Conservation (phyloP, 768 basidiomycete species). For the Pluteus cervinus region DNA sequence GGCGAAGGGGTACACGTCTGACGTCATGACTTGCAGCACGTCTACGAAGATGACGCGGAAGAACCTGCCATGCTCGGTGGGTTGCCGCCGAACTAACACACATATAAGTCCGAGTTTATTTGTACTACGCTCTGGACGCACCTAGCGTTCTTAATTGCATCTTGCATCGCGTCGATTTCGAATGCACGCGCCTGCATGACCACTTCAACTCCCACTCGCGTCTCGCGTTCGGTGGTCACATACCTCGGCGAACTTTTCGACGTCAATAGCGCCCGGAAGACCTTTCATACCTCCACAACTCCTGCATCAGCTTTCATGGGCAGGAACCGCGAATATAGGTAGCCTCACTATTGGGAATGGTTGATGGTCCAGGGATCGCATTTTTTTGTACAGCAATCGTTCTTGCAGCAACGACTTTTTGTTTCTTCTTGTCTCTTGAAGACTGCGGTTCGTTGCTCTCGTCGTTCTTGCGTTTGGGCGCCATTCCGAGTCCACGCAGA, state of each 20-base stretch:
- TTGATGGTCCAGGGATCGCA: slow-evolving; percentile 35
- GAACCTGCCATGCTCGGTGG: slow-evolving; percentile 85
- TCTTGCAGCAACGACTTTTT: slow-evolving; percentile 56
- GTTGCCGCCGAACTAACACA: slow-evolving; percentile 55
- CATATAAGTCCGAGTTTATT: slow-evolving; percentile 4
- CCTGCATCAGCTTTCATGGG: slow-evolving; percentile 1
- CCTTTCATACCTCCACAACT: slow-evolving; percentile 41
- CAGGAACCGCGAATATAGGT: neutral
- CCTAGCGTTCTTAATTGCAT: slow-evolving; percentile 79
- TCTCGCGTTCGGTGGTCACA: no score
- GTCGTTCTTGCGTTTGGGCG: slow-evolving; percentile 33
- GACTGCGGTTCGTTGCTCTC: slow-evolving; percentile 23
- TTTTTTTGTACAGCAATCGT: slow-evolving; percentile 58
- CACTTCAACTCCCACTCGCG: no score
- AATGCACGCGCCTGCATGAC: slow-evolving; percentile 80
- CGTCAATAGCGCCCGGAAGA: slow-evolving; percentile 72
- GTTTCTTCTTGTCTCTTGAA: slow-evolving; percentile 62
- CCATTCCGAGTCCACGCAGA: slow-evolving; percentile 14
- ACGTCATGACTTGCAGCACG: slow-evolving; percentile 95
- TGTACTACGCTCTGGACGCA: slow-evolving; percentile 16
- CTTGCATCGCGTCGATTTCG: slow-evolving; percentile 89
- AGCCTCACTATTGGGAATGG: slow-evolving; percentile 36
- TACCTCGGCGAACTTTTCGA: slow-evolving; percentile 87
- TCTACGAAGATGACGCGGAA: slow-evolving; percentile 86
- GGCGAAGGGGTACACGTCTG: slow-evolving; percentile 78